Evolutionary conservation across 163 green algal species (phyloP).

Genomic region (Coccomyxa subellipsoidea): DNA sequence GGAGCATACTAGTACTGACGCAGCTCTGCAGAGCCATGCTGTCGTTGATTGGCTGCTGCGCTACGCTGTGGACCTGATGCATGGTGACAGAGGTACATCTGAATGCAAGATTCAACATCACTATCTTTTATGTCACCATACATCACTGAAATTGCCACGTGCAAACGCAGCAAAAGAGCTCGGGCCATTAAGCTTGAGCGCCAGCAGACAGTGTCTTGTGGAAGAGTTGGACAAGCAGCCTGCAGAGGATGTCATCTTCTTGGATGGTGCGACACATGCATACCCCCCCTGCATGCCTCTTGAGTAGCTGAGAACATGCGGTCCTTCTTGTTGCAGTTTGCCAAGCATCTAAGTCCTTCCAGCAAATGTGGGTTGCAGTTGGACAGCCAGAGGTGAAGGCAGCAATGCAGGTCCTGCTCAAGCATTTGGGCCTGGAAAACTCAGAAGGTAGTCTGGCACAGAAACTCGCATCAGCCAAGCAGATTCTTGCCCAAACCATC

Average conservation of each 20-base stretch:
- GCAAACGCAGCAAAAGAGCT: too few relatives aligned
- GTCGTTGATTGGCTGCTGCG: slow-evolving; percentile 45
- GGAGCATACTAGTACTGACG: too few relatives aligned
- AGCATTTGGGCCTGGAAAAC: background rate
- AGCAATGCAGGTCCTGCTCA: background rate
- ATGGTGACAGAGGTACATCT: slow-evolving; percentile 20
- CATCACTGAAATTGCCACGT: too few relatives aligned
- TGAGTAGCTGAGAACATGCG: too few relatives aligned
- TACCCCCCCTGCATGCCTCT: too few relatives aligned
- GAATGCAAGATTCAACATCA: too few relatives aligned
- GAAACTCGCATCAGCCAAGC: background rate
- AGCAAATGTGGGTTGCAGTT: background rate
- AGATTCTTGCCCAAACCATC: background rate
- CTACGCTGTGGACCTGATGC: slow-evolving; percentile 33
- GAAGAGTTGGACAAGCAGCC: background rate
- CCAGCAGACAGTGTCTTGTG: too few relatives aligned
- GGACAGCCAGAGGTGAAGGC: background rate
- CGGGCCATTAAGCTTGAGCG: too few relatives aligned
- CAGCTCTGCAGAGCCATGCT: background rate
- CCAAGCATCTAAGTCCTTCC: too few relatives aligned
- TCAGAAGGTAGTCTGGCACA: background rate
- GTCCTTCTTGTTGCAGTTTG: too few relatives aligned
- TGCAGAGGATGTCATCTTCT: background rate
- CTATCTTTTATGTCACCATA: too few relatives aligned
- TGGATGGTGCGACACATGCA: background rate